phyloP scores from a whole-genome alignment of 768 basidiomycete genomes.

The Macrolepiota dolichaula region DNA sequence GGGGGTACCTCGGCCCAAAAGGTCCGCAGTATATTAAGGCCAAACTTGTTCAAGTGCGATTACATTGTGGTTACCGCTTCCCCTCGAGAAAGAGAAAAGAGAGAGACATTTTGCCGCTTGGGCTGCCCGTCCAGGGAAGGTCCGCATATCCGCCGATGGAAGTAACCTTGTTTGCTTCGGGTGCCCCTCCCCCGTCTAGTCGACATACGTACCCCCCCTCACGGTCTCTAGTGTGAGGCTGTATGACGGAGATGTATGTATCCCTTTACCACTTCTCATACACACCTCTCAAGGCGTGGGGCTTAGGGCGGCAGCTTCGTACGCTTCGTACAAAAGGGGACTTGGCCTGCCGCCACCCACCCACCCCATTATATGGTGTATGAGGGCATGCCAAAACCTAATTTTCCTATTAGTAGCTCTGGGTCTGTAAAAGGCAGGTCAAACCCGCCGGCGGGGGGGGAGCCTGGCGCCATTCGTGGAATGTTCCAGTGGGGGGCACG shows the following conservation, averaged over 20 bases:
- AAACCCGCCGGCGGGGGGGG: not conserved
- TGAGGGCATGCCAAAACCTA: not conserved
- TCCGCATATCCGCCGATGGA: constrained; percentile 1
- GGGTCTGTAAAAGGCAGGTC: not conserved
- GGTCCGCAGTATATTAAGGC: not conserved
- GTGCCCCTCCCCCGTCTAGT: not conserved
- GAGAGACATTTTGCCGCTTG: not conserved
- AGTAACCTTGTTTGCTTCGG: not conserved
- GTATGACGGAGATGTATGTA: not conserved
- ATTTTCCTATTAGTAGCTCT: not conserved
- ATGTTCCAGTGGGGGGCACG: not conserved
- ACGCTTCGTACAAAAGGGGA: no score
- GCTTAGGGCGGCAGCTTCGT: not conserved
- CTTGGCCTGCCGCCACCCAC: not conserved
- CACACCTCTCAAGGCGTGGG: not conserved
- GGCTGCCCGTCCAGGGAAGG: not conserved
- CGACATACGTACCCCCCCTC: not conserved
- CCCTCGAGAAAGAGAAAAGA: no score
- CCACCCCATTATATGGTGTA: not conserved
- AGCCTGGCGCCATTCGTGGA: not conserved
- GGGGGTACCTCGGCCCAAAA: not conserved
- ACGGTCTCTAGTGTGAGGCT: not conserved
- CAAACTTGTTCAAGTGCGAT: not conserved
- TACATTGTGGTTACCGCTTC: not conserved
- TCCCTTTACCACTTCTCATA: not conserved